phyloP scores from a whole-genome alignment of 176 grass and related monocot genomes.

The Carex scoparia region DNA sequence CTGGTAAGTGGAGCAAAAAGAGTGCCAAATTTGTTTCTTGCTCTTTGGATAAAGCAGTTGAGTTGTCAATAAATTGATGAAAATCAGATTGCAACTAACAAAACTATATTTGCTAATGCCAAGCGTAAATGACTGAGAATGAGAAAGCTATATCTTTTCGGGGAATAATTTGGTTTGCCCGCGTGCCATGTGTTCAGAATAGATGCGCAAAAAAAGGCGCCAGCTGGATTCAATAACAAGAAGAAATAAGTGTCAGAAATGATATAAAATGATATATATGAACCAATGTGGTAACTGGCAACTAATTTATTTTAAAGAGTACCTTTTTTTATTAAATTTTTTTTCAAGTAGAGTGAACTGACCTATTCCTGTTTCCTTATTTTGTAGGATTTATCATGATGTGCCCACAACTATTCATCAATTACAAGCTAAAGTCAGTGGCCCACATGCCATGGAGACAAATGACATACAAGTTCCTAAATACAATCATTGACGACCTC shows the following conservation, averaged over 20 bases:
- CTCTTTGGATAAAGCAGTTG: background rate
- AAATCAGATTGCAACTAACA: background rate
- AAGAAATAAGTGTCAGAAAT: background rate
- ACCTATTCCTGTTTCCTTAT: constrained; percentile 11
- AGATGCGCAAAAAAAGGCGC: background rate
- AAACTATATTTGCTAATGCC: background rate
- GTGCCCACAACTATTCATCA: constrained; percentile 99
- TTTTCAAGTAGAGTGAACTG: background rate
- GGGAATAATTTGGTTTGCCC: background rate
- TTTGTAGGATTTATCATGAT: constrained; percentile 98
- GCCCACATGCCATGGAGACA: constrained; percentile 99
- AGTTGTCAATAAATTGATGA: background rate
- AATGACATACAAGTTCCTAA: constrained; percentile 99
- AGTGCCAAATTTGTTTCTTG: background rate
- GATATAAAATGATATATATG: background rate
- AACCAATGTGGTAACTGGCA: background rate
- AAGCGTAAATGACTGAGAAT: background rate
- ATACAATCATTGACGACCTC: constrained; percentile 96
- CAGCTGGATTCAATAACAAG: background rate
- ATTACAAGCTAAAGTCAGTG: constrained; percentile 95
- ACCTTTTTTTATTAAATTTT: background rate
- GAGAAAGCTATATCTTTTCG: background rate
- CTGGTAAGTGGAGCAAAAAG: background rate
- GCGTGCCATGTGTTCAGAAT: background rate
- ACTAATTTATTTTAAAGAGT: background rate